Conservation (phyloP, 345 rosid genomes). For the Rhizophora apiculata region DNA sequence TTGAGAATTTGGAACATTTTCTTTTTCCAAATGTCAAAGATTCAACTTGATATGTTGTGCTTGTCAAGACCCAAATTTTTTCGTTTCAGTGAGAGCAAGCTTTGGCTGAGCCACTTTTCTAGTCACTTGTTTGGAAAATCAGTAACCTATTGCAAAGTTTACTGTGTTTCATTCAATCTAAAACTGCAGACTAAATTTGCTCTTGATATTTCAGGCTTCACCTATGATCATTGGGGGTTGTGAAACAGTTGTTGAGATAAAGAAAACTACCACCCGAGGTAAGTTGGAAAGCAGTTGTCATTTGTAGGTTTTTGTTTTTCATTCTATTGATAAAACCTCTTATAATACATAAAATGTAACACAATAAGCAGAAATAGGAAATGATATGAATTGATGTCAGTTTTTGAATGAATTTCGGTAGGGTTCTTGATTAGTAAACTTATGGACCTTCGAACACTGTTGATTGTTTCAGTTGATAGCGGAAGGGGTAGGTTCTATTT, state of each 20-base stretch:
- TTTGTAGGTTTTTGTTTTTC: not conserved
- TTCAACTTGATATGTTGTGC: no score
- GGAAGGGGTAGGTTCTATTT: constrained; percentile 25
- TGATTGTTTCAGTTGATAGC: constrained; percentile 20
- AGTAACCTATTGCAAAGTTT: no score
- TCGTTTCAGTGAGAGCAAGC: no score
- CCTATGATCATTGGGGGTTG: constrained; percentile 21
- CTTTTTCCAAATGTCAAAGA: no score
- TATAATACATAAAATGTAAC: not conserved
- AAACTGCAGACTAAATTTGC: not conserved
- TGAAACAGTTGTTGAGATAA: constrained; percentile 19
- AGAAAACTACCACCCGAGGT: constrained; percentile 21
- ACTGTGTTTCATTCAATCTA: no score
- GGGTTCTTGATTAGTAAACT: not conserved
- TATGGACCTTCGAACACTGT: not conserved
- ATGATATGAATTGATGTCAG: not conserved
- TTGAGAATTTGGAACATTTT: no score
- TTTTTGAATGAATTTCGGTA: not conserved
- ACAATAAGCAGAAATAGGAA: not conserved
- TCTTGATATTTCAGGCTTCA: constrained; percentile 22
- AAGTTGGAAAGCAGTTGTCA: not conserved
- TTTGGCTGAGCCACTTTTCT: no score
- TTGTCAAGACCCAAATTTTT: no score
- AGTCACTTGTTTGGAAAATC: no score
- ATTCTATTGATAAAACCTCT: not conserved